Percentiles rank a stretch among this genome's conserved stretches.
phyloP scores from a whole-genome alignment of 2,329 filamentous ascomycete species.

The Aspergillus pseudonomiae region DNA sequence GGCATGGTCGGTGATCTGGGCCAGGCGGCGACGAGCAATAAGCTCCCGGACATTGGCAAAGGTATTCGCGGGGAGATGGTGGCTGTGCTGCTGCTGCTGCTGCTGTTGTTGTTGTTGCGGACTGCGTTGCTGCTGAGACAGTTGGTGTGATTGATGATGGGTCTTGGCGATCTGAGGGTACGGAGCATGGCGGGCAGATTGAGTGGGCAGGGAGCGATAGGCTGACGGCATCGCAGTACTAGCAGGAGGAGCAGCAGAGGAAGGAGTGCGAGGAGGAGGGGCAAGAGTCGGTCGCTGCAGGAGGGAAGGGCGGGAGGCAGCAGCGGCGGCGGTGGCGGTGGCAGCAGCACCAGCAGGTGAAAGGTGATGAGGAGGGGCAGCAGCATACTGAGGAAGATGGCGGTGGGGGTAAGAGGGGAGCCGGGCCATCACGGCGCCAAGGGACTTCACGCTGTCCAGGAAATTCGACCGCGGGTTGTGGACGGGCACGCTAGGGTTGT shows the following conservation, averaged over 20 bases:
- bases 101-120: slow-evolving; percentile 11
- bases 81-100: slow-evolving; percentile 24
- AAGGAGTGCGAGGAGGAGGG: slow-evolving; percentile 36
- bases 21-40: slow-evolving; percentile 45
- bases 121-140: slow-evolving; percentile 20
- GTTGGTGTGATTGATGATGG: slow-evolving; percentile 28
- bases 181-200: slow-evolving; percentile 41
- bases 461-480: slow-evolving; percentile 55
- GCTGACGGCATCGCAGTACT: slow-evolving; percentile 47
- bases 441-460: slow-evolving; percentile 50
- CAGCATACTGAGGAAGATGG: slow-evolving; percentile 11
- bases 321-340: slow-evolving; percentile 16
- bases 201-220: slow-evolving; percentile 43
- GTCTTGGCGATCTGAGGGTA: slow-evolving; percentile 42
- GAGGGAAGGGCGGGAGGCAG: slow-evolving; percentile 34
- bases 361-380: slow-evolving; percentile 20
- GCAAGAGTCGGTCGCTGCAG: slow-evolving; percentile 38
- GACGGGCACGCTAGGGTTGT: slow-evolving; percentile 62
- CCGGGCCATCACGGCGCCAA: slow-evolving; percentile 36
- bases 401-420: slow-evolving; percentile 24
- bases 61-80: slow-evolving; percentile 40
- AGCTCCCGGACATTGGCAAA: slow-evolving; percentile 46
- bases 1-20: slow-evolving; percentile 49
- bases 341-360: slow-evolving; percentile 20
- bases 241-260: slow-evolving; percentile 27